These are phyloP conservation scores for Fabrea salina DNA, from an alignment of 169 alveolate genomes.

Conservation along the genomic window DNA sequence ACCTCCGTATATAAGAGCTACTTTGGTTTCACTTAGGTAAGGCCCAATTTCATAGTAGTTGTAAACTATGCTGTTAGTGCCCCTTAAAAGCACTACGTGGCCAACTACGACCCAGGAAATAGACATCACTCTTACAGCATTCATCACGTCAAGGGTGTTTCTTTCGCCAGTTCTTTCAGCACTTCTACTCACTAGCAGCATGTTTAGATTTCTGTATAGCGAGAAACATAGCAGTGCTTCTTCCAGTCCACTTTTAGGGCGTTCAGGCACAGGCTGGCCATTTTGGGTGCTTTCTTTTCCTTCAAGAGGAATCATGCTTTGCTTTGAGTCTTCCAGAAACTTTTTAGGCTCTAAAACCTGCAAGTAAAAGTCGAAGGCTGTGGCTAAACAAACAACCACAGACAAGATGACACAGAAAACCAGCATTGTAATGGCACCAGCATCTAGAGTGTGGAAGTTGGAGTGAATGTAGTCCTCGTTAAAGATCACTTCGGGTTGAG, in stretches of 20 bases:
- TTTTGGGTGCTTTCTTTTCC: no score
- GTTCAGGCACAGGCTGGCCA: no score
- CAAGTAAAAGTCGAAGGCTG: neutral
- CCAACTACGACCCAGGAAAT: slow-evolving; percentile 31
- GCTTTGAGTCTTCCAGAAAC: no score
- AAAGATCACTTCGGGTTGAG: no score
- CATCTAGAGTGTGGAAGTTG: neutral
- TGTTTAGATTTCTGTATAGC: neutral
- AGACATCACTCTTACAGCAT: slow-evolving; percentile 28
- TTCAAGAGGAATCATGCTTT: no score
- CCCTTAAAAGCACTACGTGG: neutral
- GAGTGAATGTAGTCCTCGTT: neutral
- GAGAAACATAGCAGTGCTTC: slow-evolving; percentile 24
- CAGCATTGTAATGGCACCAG: neutral
- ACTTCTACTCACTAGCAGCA: neutral
- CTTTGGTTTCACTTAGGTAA: neutral
- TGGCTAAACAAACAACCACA: neutral
- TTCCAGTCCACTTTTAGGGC: no score
- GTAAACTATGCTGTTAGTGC: neutral
- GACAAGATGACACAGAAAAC: neutral
- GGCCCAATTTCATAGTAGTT: neutral
- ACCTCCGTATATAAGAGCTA: neutral
- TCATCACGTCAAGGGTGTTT: slow-evolving; percentile 8
- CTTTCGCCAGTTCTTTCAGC: neutral
- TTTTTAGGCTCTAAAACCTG: no score